Evolutionary conservation across 148 eudicot species (phyloP).

Genomic region (Persicaria maculosa): DNA sequence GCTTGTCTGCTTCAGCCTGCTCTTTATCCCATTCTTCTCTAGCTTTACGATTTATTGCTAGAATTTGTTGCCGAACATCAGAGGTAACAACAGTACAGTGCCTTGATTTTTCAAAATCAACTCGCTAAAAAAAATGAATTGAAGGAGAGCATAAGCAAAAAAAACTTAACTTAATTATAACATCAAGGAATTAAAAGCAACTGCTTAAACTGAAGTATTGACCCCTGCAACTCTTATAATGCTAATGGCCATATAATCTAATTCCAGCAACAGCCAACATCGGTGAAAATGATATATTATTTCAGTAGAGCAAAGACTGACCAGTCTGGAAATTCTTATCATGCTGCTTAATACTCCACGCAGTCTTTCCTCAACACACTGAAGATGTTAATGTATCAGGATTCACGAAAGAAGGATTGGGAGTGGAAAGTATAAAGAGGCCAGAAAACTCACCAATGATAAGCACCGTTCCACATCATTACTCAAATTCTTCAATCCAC

Average conservation of each 20-base stretch:
- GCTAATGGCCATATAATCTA: not conserved
- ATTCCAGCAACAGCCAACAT: not conserved
- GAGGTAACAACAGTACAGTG: slow-evolving; percentile 63
- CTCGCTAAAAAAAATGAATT: slow-evolving; percentile 41
- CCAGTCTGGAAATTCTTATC: slow-evolving; percentile 90
- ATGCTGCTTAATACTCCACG: slow-evolving; percentile 73
- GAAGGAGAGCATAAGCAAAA: not conserved
- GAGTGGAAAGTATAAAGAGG: not conserved
- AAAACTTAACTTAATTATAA: slow-evolving; percentile 4
- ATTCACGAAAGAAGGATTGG: not conserved
- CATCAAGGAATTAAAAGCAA: slow-evolving; percentile 1
- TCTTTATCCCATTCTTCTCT: slow-evolving; percentile 85
- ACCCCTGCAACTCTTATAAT: not conserved
- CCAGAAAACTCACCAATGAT: slow-evolving; percentile 55
- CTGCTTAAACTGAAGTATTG: not conserved
- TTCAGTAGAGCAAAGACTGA: slow-evolving; percentile 13
- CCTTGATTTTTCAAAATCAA: slow-evolving; percentile 72
- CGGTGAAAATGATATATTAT: not conserved
- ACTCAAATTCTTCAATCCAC: slow-evolving; percentile 62
- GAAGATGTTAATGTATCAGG: slow-evolving; percentile 24
- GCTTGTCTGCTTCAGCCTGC: slow-evolving; percentile 75
- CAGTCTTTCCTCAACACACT: slow-evolving; percentile 95
- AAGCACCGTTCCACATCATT: slow-evolving; percentile 89
- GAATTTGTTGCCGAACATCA: slow-evolving; percentile 74
- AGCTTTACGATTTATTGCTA: slow-evolving; percentile 68